Evolutionary conservation across 1,284 basidiomycete genomes (phyloP), one percentile per base, ranked within the genome.

Genomic region (Papiliotrema flavescens): DNA sequence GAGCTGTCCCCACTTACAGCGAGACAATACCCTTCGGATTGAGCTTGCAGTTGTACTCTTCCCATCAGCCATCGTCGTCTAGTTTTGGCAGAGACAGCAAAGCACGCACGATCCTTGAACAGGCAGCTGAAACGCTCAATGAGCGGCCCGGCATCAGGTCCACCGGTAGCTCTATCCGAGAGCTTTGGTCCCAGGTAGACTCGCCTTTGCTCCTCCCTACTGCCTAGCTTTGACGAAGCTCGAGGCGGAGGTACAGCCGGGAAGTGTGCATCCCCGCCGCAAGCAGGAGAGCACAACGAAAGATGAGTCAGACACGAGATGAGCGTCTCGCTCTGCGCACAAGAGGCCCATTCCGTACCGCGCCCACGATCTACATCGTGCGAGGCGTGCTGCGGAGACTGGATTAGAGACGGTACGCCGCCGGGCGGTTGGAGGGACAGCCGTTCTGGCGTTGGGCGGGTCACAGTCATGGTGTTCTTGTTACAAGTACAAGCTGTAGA

Each of bases 1-100:
- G 11, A 17, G 19, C 9, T 20, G 17, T 3, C 26, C 17, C n/a
- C 24, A 45, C 62, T 48, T 40, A 64, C 60, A 77, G 62, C 4
- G 76, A 76, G n/a, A 78, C 71, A 48, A 77, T 75, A 2, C 76
- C 77, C 14, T 64, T 60, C 1, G 76, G 74, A 55, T 74, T 77
- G 15, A 42, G 43, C 52, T 62, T 60, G 56, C 69, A 71, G 57
- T 74, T 62, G 52, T 74, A 74, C 51, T 74, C 70, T 73, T 50
- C 4, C 32, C 20, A 3, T n/a, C 17, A 20, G 24, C 28, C 32
- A 15, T 8, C 5, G 40, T 44, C 34, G 36, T 15, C 22, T 23
- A 32, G 15, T 43, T 32, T 3, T 26, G 32, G 45, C 17, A 32
- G 37, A 32, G 14, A 24, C 42, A 40, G 13, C 24, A 1, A 15